Evolutionary conservation across 1,139 yeast species (phyloP).

Genomic region (Hansenula sp.): DNA sequence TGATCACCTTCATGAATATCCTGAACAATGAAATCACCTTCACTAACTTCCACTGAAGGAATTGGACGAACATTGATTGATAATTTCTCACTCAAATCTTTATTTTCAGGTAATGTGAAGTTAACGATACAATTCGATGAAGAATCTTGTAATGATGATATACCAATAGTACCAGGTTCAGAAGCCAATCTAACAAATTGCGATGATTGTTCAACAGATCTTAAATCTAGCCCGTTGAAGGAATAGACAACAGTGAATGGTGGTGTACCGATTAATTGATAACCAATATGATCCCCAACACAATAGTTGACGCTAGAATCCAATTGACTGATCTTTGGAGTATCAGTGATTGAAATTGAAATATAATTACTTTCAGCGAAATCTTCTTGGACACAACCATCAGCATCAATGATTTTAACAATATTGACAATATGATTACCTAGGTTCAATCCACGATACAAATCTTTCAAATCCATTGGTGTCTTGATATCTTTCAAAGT

Average conservation of each 20-base stretch:
- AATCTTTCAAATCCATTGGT: conserved; percentile 30
- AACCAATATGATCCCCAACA: conserved; percentile 87
- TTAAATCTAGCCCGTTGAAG: conserved; percentile 61
- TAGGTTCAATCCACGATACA: conserved; percentile 41
- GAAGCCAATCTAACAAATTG: conserved; percentile 74
- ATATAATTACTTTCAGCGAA: conserved; percentile 34
- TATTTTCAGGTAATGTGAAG: conserved; percentile 38
- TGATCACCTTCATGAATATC: conserved; percentile 92
- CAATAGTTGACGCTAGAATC: conserved; percentile 54
- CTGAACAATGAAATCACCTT: conserved; percentile 68
- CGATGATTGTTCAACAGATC: conserved; percentile 52
- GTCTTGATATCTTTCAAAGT: conserved; percentile 32
- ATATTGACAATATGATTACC: conserved; percentile 60
- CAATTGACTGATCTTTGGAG: conserved; percentile 57
- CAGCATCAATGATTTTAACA: conserved; percentile 56
- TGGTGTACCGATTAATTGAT: conserved; percentile 71
- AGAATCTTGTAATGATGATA: conserved; percentile 72
- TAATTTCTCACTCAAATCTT: conserved; percentile 37
- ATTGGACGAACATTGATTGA: conserved; percentile 64
- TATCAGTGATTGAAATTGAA: conserved; percentile 63
- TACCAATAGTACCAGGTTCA: conserved; percentile 67
- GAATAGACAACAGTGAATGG: conserved; percentile 75
- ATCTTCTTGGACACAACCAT: conserved; percentile 60
- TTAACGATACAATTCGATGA: conserved; percentile 71
- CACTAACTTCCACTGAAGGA: conserved; percentile 87